A percentile compares a stretch with the other conserved stretches of the same genome.
phyloP scores from a whole-genome alignment of 2,329 filamentous ascomycete species.

The Alternaria metachromatica region DNA sequence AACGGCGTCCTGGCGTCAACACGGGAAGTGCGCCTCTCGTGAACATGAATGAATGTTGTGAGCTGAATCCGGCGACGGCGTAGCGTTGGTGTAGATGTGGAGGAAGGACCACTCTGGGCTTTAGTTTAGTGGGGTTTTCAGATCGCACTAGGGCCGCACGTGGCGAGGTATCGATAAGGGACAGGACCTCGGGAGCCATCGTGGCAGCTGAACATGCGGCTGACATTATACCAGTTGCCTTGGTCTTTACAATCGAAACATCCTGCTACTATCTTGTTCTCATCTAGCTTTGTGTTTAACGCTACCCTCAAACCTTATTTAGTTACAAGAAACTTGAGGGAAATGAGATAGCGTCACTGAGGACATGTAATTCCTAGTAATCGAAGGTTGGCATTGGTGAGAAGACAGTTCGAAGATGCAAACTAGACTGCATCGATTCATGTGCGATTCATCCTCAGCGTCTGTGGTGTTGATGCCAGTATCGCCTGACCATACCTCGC shows the following conservation, averaged over 20 bases:
- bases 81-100: background rate
- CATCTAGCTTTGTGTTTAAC: background rate
- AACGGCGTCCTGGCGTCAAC: background rate
- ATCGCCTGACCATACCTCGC: background rate
- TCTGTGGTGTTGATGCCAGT: background rate
- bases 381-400: background rate
- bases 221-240: background rate
- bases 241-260: background rate
- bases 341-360: background rate
- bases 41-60: background rate
- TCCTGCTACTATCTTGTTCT: background rate
- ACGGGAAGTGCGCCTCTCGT: background rate
- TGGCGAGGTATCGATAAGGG: conserved; percentile 5
- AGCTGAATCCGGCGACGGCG: background rate
- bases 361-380: background rate
- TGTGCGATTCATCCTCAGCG: background rate
- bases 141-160: background rate
- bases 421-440: background rate
- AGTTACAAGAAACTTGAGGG: background rate
- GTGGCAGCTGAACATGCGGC: background rate
- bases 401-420: background rate
- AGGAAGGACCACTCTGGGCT: background rate
- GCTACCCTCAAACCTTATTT: background rate
- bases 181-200: background rate
- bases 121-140: background rate